Evolutionary conservation across 257 asterid genomes (phyloP).

Genomic region (Solanum pinnatisectum): DNA sequence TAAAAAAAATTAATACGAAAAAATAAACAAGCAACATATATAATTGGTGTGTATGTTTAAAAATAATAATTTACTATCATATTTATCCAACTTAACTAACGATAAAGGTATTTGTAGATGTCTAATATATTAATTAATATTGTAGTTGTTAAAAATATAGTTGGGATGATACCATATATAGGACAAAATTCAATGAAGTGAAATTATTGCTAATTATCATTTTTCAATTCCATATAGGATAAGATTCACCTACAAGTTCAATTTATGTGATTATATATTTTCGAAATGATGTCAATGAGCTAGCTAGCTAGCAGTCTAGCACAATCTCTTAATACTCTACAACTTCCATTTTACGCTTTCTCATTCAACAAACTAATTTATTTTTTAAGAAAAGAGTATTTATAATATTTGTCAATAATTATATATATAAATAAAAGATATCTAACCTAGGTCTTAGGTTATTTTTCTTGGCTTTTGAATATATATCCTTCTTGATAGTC

Average conservation of each 20-base stretch:
- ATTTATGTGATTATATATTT: background rate
- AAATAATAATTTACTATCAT: background rate
- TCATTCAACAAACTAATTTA: background rate
- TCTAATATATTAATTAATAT: background rate
- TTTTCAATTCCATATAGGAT: background rate
- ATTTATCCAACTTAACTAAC: background rate
- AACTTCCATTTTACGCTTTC: conserved; percentile 4
- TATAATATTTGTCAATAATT: background rate
- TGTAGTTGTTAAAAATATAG: background rate
- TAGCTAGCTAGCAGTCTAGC: background rate
- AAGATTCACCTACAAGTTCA: background rate
- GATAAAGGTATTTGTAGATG: background rate
- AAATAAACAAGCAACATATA: background rate
- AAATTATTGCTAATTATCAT: conserved; percentile 8
- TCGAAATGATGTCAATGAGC: background rate
- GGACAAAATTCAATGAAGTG: conserved; percentile 7
- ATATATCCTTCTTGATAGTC: background rate
- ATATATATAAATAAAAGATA: background rate
- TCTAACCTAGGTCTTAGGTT: background rate
- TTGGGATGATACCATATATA: background rate
- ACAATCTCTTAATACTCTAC: background rate
- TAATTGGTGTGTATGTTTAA: background rate
- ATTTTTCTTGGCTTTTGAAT: background rate
- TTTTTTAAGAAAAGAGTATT: background rate
- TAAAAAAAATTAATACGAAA: background rate